Percentiles rank a stretch among this genome's conserved stretches.
Conservation (phyloP, 257 asterid species). For the Plantago major region DNA sequence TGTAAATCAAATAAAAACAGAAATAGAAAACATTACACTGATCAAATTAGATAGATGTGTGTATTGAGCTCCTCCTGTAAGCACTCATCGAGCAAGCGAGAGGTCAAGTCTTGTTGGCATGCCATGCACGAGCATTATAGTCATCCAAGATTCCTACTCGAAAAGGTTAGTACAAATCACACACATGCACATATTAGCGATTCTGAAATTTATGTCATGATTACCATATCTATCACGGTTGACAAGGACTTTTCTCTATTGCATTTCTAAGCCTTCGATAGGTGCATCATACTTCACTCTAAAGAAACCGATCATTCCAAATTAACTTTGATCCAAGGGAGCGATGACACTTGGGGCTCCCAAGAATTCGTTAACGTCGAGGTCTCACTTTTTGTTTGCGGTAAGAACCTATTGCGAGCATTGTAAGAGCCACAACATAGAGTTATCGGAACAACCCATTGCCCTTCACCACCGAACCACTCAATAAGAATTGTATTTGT, state of each 20-base stretch:
- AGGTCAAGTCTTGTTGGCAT: slow-evolving; percentile 70
- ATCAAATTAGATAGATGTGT: slow-evolving; percentile 72
- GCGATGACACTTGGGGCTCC: slow-evolving; percentile 39
- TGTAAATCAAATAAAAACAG: slow-evolving; percentile 3
- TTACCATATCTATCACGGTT: slow-evolving; percentile 75
- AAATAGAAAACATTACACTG: slow-evolving; percentile 44
- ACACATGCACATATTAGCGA: not conserved
- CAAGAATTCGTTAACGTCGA: slow-evolving; percentile 55
- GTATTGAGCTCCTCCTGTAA: slow-evolving; percentile 72
- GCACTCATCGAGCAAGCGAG: slow-evolving; percentile 82
- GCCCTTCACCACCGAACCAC: slow-evolving; percentile 84
- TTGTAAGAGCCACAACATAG: slow-evolving; percentile 70
- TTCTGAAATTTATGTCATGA: slow-evolving; percentile 8
- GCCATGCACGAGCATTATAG: slow-evolving; percentile 73
- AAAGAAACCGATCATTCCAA: slow-evolving; percentile 77
- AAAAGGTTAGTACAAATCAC: slow-evolving; percentile 23
- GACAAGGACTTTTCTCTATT: slow-evolving; percentile 70
- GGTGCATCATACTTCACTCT: slow-evolving; percentile 83
- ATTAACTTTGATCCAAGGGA: slow-evolving; percentile 73
- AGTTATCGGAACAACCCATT: slow-evolving; percentile 89
- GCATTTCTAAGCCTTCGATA: slow-evolving; percentile 78
- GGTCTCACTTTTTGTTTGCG: slow-evolving; percentile 58
- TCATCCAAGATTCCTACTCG: slow-evolving; percentile 85
- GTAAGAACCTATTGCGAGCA: slow-evolving; percentile 62
- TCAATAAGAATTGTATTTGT: slow-evolving; percentile 77